phyloP scores from a whole-genome alignment of 441 rosid species.

The Gossypium aridum region DNA sequence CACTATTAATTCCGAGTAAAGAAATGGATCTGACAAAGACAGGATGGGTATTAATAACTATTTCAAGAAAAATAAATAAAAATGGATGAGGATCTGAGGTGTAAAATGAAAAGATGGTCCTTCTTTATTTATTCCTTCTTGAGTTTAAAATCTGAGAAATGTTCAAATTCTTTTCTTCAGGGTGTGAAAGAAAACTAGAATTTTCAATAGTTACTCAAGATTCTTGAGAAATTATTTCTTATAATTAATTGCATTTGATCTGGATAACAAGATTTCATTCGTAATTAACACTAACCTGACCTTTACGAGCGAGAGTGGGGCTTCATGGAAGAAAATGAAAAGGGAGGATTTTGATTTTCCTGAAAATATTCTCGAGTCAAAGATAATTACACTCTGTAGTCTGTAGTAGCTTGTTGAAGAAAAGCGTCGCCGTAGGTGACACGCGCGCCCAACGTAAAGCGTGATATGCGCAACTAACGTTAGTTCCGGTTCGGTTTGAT shows the following conservation, averaged over 20 bases:
- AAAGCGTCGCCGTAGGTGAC: not conserved
- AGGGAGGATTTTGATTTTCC: no score
- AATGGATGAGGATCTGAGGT: slow-evolving; percentile 19
- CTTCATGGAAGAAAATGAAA: not conserved
- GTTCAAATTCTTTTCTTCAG: slow-evolving; percentile 10
- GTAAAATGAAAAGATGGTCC: not conserved
- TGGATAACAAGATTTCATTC: not conserved
- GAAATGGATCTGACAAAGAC: slow-evolving; percentile 20
- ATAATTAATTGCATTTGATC: not conserved
- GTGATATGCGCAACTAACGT: not conserved
- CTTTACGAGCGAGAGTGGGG: not conserved
- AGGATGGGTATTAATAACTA: not conserved
- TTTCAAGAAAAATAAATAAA: not conserved
- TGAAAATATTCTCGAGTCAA: not conserved
- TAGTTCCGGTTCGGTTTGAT: not conserved
- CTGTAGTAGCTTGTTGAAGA: not conserved
- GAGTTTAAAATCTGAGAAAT: not conserved
- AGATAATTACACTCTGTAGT: not conserved
- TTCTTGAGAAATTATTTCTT: not conserved
- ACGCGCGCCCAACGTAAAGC: not conserved
- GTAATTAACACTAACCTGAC: not conserved
- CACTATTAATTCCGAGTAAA: slow-evolving; percentile 1
- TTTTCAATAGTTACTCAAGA: not conserved
- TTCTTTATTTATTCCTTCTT: not conserved
- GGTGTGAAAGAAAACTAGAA: not conserved